Percentiles rank a stretch among this genome's conserved stretches.
Conservation (phyloP, 2,329 filamentous ascomycete species). For the Aspergillus cejpii region DNA sequence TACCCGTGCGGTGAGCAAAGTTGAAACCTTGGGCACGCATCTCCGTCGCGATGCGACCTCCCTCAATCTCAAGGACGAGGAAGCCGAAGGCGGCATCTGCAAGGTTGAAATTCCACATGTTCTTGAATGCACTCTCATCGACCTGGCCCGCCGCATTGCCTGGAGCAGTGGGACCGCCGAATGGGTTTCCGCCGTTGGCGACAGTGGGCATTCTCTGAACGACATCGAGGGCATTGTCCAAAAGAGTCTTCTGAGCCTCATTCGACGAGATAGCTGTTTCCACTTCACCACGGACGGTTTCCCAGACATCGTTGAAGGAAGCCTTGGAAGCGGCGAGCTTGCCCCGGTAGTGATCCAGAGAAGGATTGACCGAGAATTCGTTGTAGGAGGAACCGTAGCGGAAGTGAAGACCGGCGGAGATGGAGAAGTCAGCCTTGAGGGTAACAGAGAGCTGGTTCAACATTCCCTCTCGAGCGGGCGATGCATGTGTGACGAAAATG, state of each 20-base stretch:
- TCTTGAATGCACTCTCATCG: conserved; percentile 98
- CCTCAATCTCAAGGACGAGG: conserved; percentile 89
- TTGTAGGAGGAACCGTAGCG: conserved; percentile 99
- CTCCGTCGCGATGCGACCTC: conserved; percentile 92
- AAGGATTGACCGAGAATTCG: conserved; percentile 98
- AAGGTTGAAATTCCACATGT: conserved; percentile 99
- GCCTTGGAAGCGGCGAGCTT: conserved; percentile 97
- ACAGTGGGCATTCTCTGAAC: conserved; percentile 98
- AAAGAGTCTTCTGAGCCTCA: conserved; percentile 82
- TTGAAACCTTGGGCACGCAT: conserved; percentile 99
- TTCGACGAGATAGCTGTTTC: conserved; percentile 91
- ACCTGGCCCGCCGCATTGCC: conserved; percentile 72
- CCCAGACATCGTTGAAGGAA: conserved; percentile 98
- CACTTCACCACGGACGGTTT: conserved; percentile 93
- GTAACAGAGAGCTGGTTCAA: conserved; percentile 96
- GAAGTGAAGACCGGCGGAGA: conserved; percentile 96
- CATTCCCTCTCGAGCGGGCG: conserved; percentile 90
- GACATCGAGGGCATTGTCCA: conserved; percentile 84
- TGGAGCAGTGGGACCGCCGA: conserved; percentile 75
- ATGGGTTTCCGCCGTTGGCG: conserved; percentile 92
- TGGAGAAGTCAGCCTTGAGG: conserved; percentile 94
- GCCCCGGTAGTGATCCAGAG: conserved; percentile 93
- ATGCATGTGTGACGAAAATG: conserved; percentile 93
- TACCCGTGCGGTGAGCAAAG: conserved; percentile 89
- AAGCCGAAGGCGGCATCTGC: conserved; percentile 97